A percentile compares a stretch with the other conserved stretches of the same genome.
These are phyloP conservation scores for Erodium trifolium DNA, from an alignment of 441 rosid genomes.

Conservation along the genomic window DNA sequence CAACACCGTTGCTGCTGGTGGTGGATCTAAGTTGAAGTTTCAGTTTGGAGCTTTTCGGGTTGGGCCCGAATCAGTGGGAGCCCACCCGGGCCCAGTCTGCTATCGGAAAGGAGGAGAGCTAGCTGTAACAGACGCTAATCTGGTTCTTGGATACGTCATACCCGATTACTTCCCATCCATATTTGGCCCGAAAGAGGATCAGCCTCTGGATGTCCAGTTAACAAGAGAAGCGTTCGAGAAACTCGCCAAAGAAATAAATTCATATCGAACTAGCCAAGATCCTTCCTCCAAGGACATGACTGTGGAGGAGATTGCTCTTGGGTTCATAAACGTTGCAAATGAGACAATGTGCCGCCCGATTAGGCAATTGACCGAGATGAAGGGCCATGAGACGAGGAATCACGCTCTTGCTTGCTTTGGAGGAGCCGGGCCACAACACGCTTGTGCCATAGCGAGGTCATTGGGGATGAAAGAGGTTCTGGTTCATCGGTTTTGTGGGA, in stretches of 20 bases:
- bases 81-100: slow-evolving; percentile 96
- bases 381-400: slow-evolving; percentile 86
- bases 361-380: slow-evolving; percentile 91
- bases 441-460: slow-evolving; percentile 88
- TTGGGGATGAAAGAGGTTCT: slow-evolving; percentile 90
- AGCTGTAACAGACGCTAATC: slow-evolving; percentile 89
- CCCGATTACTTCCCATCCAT: slow-evolving; percentile 91
- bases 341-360: slow-evolving; percentile 98
- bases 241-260: slow-evolving; percentile 64
- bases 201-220: slow-evolving; percentile 59
- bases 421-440: slow-evolving; percentile 98
- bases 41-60: slow-evolving; percentile 85
- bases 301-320: slow-evolving; percentile 78
- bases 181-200: slow-evolving; percentile 78
- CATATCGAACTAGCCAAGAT: slow-evolving; percentile 71
- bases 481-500: slow-evolving; percentile 81
- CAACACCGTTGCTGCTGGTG: slow-evolving; percentile 96
- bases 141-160: slow-evolving; percentile 75
- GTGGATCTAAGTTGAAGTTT: slow-evolving; percentile 88
- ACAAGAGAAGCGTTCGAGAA: slow-evolving; percentile 69
- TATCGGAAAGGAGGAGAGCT: slow-evolving; percentile 85
- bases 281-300: slow-evolving; percentile 67
- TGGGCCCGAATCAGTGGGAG: slow-evolving; percentile 95
- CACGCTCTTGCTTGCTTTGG: slow-evolving; percentile 97
- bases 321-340: slow-evolving; percentile 86